Conservation (phyloP, 371 early-diverging fungal genomes). For the Mortierella sp. region DNA sequence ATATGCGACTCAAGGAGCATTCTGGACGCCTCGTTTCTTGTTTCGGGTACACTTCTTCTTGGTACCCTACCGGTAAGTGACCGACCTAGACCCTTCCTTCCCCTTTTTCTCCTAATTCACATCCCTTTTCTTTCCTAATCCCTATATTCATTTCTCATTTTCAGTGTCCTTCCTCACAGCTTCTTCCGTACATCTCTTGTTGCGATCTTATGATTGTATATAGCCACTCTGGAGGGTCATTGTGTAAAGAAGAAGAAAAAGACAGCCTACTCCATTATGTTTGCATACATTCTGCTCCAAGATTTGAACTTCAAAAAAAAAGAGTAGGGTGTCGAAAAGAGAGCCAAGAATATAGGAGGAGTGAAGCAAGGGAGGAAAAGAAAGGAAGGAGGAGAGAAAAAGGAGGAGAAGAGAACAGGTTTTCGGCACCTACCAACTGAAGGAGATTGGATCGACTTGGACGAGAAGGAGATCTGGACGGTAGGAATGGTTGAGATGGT, state of each 20-base stretch:
- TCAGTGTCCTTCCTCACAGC: not conserved
- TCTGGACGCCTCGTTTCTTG: not conserved
- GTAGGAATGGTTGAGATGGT: not conserved
- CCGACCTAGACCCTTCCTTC: not conserved
- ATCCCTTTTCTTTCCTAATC: not conserved
- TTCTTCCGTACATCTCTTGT: conserved; percentile 9
- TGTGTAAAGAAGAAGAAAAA: not conserved
- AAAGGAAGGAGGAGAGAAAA: not conserved
- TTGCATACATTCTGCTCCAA: conserved; percentile 10
- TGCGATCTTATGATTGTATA: not conserved
- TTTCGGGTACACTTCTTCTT: not conserved
- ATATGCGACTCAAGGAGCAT: not conserved
- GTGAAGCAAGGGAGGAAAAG: not conserved
- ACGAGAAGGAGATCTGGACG: not conserved
- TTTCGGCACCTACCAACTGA: not conserved
- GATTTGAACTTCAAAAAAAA: not conserved
- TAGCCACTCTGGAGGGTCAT: not conserved
- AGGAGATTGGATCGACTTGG: not conserved
- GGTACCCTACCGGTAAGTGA: not conserved
- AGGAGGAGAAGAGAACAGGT: not conserved
- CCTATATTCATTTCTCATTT: not conserved
- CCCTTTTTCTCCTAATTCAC: not conserved
- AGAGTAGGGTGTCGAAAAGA: not conserved
- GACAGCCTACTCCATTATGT: not conserved
- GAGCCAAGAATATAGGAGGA: not conserved